Evolutionary conservation across 768 basidiomycete species (phyloP).

Genomic region (Mycena floridula): DNA sequence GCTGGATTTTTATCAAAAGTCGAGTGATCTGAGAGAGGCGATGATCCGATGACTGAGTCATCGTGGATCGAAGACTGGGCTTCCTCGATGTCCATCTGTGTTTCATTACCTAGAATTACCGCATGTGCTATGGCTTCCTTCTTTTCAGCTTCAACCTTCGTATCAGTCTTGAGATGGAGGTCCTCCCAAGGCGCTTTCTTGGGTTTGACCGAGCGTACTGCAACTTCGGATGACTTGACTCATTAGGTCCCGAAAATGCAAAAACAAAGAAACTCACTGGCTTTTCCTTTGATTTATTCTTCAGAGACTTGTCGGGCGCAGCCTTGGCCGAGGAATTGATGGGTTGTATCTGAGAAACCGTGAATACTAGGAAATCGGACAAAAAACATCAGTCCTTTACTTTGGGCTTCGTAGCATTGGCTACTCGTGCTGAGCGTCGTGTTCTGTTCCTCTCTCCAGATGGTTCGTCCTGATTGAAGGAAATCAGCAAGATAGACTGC

Average conservation of each 20-base stretch:
- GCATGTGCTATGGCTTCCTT: not conserved
- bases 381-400: too few species aligned
- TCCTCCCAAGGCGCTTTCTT: not conserved
- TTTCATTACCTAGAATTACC: too few species aligned
- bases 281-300: not conserved
- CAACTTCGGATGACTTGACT: not conserved
- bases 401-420: too few species aligned
- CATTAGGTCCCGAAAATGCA: not conserved
- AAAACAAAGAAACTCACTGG: not conserved
- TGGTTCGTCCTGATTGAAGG: not conserved
- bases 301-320: not conserved
- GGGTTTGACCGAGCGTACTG: not conserved
- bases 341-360: too few species aligned
- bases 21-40: not conserved
- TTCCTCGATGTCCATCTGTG: too few species aligned
- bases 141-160: not conserved
- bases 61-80: too few species aligned
- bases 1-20: not conserved
- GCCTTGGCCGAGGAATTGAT: not conserved
- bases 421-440: not conserved
- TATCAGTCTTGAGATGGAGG: not conserved
- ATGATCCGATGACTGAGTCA: not conserved
- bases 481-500: not conserved
- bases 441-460: not conserved
- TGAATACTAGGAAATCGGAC: too few species aligned